Conservation (phyloP, 129 eudicot species). For the Gnaphalium uliginosum region DNA sequence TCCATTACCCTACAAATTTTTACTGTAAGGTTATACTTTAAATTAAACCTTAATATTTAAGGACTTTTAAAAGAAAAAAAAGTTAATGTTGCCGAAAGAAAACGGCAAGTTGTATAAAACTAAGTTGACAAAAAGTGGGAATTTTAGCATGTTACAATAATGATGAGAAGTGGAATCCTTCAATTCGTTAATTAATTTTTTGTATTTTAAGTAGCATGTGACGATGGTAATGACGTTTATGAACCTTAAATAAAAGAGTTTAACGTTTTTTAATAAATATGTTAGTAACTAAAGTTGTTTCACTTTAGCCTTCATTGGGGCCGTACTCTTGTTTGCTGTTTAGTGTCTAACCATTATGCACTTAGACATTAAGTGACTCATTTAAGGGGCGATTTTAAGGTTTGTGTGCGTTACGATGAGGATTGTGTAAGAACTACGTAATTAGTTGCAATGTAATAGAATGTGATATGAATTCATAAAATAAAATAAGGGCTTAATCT, state of each 20-base stretch:
- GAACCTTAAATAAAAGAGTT: constrained; percentile 23
- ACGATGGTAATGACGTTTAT: constrained; percentile 33
- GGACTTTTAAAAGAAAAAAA: background rate
- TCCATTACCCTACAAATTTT: background rate
- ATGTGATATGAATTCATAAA: too few relatives aligned
- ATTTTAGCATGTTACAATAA: constrained; percentile 28
- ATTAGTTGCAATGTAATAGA: background rate
- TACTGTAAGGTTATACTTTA: background rate
- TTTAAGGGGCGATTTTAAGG: background rate
- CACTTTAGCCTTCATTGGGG: constrained; percentile 23
- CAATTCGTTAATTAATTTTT: constrained; percentile 11
- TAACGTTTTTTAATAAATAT: constrained; percentile 10
- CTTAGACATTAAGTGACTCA: constrained; percentile 3
- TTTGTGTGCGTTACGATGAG: background rate
- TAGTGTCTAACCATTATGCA: constrained; percentile 21
- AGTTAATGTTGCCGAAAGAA: background rate
- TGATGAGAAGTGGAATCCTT: constrained; percentile 32
- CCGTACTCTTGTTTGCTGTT: constrained; percentile 29
- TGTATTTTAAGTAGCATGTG: constrained; percentile 29
- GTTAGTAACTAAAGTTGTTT: constrained; percentile 26
- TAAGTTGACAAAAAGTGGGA: constrained; percentile 23
- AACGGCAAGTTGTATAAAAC: background rate
- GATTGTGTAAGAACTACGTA: background rate
- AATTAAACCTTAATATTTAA: background rate
- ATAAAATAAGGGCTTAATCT: too few relatives aligned